A percentile compares a stretch with the other conserved stretches of the same genome.
phyloP scores from a whole-genome alignment of 2,329 filamentous ascomycete genomes.

The Exophiala mesophila region DNA sequence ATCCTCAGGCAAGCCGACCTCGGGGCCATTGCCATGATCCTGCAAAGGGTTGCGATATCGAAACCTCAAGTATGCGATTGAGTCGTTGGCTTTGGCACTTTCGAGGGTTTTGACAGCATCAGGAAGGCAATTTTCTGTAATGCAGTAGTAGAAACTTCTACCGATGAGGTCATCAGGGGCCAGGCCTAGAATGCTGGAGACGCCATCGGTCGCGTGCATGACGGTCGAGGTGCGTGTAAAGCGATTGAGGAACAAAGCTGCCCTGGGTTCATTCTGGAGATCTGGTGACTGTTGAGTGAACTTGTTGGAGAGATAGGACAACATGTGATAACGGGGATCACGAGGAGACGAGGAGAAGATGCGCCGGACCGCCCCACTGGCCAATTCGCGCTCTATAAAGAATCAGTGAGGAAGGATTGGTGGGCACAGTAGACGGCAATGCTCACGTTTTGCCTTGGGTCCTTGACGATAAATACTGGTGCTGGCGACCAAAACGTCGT shows the following conservation, averaged over 20 bases:
- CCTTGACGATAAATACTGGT: slow-evolving; percentile 70
- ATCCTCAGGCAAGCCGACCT: slow-evolving; percentile 41
- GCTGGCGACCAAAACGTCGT: slow-evolving; percentile 80
- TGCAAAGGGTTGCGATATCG: slow-evolving; percentile 71
- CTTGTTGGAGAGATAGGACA: slow-evolving; percentile 77
- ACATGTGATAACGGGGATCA: slow-evolving; percentile 85
- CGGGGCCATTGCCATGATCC: slow-evolving; percentile 47
- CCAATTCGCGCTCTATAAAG: slow-evolving; percentile 63
- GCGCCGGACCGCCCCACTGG: slow-evolving; percentile 71
- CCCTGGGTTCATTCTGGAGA: slow-evolving; percentile 63
- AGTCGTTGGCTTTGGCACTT: slow-evolving; percentile 83
- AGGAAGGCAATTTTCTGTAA: slow-evolving; percentile 68
- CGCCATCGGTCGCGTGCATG: slow-evolving; percentile 78
- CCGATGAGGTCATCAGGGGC: slow-evolving; percentile 64
- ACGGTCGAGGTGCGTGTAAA: slow-evolving; percentile 78
- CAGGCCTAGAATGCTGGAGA: slow-evolving; percentile 70
- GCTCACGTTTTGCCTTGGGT: slow-evolving; percentile 68
- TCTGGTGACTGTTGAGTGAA: slow-evolving; percentile 51
- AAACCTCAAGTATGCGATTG: slow-evolving; percentile 83
- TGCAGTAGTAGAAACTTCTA: slow-evolving; percentile 83
- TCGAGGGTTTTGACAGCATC: slow-evolving; percentile 76
- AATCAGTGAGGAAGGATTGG: slow-evolving; percentile 18
- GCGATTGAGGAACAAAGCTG: slow-evolving; percentile 77
- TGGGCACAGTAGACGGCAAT: not conserved
- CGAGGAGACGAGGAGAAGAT: slow-evolving; percentile 75